phyloP scores from a whole-genome alignment of 805 yeast genomes.

The Metschnikowia cerradonensis region DNA sequence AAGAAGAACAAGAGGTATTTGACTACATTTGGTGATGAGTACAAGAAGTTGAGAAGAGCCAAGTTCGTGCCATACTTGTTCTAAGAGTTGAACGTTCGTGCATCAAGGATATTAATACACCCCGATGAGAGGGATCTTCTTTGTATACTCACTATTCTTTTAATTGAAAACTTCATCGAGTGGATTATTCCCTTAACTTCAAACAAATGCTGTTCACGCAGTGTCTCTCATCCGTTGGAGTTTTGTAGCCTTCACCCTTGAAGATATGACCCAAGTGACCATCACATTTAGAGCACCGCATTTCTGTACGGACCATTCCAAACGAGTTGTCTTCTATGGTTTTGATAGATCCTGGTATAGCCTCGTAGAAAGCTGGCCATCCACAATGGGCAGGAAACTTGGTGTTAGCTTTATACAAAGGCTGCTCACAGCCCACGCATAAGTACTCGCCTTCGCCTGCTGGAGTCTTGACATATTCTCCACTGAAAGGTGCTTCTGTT shows the following conservation, averaged over 20 bases:
- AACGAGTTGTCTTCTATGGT: conserved; percentile 54
- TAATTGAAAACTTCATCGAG: neutral
- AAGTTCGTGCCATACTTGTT: conserved; percentile 64
- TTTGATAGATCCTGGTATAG: conserved; percentile 72
- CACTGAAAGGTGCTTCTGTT: conserved; percentile 65
- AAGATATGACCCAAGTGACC: conserved; percentile 96
- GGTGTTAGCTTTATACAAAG: conserved; percentile 72
- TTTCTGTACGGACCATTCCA: conserved; percentile 87
- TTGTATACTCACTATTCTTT: neutral
- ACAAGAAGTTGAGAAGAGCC: conserved; percentile 69
- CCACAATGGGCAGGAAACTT: conserved; percentile 93
- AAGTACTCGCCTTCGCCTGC: conserved; percentile 62
- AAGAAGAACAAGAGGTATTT: conserved; percentile 71
- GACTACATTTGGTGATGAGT: conserved; percentile 69
- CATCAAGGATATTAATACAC: neutral
- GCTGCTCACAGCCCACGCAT: conserved; percentile 83
- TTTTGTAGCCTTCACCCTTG: conserved; percentile 85
- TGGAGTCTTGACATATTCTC: conserved; percentile 54
- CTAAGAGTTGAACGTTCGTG: neutral
- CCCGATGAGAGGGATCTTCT: neutral
- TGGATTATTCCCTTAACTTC: conserved; percentile 44
- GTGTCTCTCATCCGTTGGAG: conserved; percentile 88
- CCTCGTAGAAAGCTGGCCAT: conserved; percentile 96
- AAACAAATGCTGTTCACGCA: conserved; percentile 87
- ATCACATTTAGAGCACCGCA: conserved; percentile 83